Conservation (phyloP, 768 basidiomycete genomes). For the Trametes coccinea region DNA sequence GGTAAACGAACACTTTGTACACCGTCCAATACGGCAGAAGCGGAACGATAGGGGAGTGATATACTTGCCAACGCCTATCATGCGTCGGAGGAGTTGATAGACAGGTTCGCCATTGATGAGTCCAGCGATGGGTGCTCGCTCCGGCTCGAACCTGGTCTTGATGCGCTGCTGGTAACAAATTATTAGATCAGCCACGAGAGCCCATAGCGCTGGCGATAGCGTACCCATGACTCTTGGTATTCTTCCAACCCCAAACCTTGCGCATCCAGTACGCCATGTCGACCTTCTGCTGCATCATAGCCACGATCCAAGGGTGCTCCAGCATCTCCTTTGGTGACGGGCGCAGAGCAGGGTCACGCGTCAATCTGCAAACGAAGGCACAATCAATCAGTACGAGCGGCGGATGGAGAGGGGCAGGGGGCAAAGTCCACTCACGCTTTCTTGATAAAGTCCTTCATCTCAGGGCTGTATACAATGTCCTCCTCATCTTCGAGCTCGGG, state of each 20-base stretch:
- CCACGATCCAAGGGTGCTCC: constrained; percentile 78
- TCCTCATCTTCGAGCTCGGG: constrained; percentile 81
- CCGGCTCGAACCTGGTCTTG: constrained; percentile 36
- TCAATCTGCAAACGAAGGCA: constrained; percentile 52
- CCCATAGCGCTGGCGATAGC: constrained; percentile 5
- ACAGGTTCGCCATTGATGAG: constrained; percentile 27
- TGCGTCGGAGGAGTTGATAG: constrained; percentile 19
- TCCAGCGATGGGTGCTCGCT: constrained; percentile 30
- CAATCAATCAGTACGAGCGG: background rate
- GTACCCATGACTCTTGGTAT: constrained; percentile 34
- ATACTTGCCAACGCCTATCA: constrained; percentile 4
- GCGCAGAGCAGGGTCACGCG: constrained; percentile 63
- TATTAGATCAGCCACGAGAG: background rate
- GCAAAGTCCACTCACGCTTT: constrained; percentile 64
- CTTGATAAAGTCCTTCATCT: constrained; percentile 91
- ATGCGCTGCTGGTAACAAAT: constrained; percentile 16
- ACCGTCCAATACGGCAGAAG: constrained; percentile 7
- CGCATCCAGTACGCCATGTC: constrained; percentile 90
- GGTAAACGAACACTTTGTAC: background rate
- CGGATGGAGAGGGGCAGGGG: background rate
- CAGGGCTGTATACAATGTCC: constrained; percentile 64
- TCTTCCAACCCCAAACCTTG: constrained; percentile 80
- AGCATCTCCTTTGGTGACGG: constrained; percentile 85
- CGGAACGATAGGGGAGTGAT: background rate
- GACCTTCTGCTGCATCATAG: constrained; percentile 76